Evolutionary conservation across 2,329 filamentous ascomycete species (phyloP).

Genomic region (Alternaria sp.): DNA sequence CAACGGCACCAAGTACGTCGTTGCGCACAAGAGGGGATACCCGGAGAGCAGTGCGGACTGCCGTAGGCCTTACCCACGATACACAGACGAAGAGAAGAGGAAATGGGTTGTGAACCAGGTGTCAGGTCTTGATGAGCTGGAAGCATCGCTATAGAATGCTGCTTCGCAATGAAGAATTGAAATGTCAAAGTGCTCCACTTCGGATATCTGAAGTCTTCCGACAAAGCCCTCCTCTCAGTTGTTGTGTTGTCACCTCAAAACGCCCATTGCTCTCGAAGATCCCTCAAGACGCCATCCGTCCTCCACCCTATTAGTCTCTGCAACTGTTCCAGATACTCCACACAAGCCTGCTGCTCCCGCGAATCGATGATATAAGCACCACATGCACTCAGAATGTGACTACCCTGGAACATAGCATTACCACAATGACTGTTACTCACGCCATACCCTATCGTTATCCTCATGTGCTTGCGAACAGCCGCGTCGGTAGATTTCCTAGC

Average conservation of each 20-base stretch:
- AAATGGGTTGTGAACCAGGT: conserved; percentile 52
- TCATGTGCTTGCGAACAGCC: conserved; percentile 34
- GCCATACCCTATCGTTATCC: conserved; percentile 38
- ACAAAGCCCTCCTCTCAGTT: not conserved
- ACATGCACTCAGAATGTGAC: conserved; percentile 39
- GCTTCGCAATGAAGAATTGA: not conserved
- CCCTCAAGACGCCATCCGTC: conserved; percentile 34
- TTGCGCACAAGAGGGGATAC: conserved; percentile 62
- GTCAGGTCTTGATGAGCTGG: conserved; percentile 39
- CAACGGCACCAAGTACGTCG: conserved; percentile 67
- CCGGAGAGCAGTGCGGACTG: conserved; percentile 59
- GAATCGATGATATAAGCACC: conserved; percentile 36
- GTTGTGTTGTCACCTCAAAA: not conserved
- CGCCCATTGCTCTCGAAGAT: conserved; percentile 34
- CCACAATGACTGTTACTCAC: conserved; percentile 36
- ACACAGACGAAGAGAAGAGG: conserved; percentile 54
- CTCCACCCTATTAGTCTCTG: conserved; percentile 36
- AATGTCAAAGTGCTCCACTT: not conserved
- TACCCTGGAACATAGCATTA: conserved; percentile 41
- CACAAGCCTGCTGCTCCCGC: conserved; percentile 35
- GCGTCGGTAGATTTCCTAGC: conserved; percentile 35
- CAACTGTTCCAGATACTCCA: conserved; percentile 32
- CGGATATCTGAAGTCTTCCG: not conserved
- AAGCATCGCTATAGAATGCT: conserved; percentile 27
- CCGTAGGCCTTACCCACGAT: conserved; percentile 62